Conservation (phyloP, 2,329 filamentous ascomycete species). For the Trichoderma arundinaceum region DNA sequence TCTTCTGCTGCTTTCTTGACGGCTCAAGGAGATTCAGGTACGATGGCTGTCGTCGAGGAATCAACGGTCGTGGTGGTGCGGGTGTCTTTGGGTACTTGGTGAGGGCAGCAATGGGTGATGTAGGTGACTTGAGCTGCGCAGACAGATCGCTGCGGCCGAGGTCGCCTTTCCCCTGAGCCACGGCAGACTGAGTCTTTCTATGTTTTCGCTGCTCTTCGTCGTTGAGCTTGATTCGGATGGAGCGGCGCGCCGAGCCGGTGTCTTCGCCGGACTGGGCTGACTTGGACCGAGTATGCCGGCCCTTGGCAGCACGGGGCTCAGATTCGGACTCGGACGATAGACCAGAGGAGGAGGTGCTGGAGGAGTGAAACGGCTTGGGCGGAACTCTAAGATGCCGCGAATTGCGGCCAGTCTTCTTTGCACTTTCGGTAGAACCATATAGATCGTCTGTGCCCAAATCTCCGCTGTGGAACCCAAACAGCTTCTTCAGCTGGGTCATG, state of each 20-base stretch:
- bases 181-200: constrained; percentile 62
- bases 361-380: constrained; percentile 39
- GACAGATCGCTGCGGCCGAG: constrained; percentile 60
- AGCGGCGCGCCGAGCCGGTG: constrained; percentile 69
- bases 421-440: constrained; percentile 38
- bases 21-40: constrained; percentile 69
- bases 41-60: constrained; percentile 87
- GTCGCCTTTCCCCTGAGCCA: constrained; percentile 51
- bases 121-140: constrained; percentile 90
- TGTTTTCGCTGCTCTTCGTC: constrained; percentile 80
- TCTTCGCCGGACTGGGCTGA: constrained; percentile 67
- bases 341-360: constrained; percentile 63
- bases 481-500: constrained; percentile 71
- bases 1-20: constrained; percentile 75
- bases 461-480: constrained; percentile 58
- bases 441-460: constrained; percentile 48
- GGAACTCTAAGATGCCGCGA: constrained; percentile 41
- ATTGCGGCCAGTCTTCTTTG: constrained; percentile 30
- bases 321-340: constrained; percentile 77
- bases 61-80: constrained; percentile 84
- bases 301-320: constrained; percentile 40
- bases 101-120: constrained; percentile 76
- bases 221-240: constrained; percentile 89
- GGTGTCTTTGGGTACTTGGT: constrained; percentile 92
- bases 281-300: constrained; percentile 67